Conservation (phyloP, 2,329 filamentous ascomycete species). For the Emydomyces testavorans region DNA sequence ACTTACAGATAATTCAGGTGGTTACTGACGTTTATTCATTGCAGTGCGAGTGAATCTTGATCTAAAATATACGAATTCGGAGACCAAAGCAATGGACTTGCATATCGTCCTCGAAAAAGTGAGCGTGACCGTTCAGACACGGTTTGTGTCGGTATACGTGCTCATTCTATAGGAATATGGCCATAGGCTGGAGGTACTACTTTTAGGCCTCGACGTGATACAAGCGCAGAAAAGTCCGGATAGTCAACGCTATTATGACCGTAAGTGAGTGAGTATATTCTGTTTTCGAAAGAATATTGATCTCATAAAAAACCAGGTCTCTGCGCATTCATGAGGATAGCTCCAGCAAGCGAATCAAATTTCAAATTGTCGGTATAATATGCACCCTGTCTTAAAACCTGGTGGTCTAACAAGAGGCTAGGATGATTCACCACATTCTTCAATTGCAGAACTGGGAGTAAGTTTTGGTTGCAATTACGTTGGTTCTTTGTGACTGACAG, state of each 20-base stretch:
- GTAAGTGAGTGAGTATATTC: constrained; percentile 21
- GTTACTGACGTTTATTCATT: not conserved
- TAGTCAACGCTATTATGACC: constrained; percentile 30
- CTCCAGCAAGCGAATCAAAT: constrained; percentile 50
- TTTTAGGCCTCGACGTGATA: constrained; percentile 59
- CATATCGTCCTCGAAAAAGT: constrained; percentile 46
- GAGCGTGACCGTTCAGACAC: not conserved
- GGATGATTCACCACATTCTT: constrained; percentile 55
- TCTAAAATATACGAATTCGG: constrained; percentile 34
- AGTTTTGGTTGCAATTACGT: constrained; percentile 33
- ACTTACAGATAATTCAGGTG: not conserved
- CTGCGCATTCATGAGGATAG: constrained; percentile 47
- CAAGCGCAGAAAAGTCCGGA: constrained; percentile 27
- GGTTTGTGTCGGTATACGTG: not conserved
- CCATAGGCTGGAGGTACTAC: constrained; percentile 52
- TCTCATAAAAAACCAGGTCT: constrained; percentile 36
- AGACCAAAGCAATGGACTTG: constrained; percentile 45
- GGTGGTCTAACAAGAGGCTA: constrained; percentile 13
- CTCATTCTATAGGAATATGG: constrained; percentile 42
- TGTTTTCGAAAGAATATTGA: not conserved
- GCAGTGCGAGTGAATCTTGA: constrained; percentile 23
- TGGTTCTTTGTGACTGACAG: constrained; percentile 11
- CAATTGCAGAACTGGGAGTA: constrained; percentile 49
- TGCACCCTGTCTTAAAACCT: not conserved
- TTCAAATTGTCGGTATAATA: constrained; percentile 44